phyloP scores from a whole-genome alignment of 148 eudicot genomes.

The Chenopodium suecicum region DNA sequence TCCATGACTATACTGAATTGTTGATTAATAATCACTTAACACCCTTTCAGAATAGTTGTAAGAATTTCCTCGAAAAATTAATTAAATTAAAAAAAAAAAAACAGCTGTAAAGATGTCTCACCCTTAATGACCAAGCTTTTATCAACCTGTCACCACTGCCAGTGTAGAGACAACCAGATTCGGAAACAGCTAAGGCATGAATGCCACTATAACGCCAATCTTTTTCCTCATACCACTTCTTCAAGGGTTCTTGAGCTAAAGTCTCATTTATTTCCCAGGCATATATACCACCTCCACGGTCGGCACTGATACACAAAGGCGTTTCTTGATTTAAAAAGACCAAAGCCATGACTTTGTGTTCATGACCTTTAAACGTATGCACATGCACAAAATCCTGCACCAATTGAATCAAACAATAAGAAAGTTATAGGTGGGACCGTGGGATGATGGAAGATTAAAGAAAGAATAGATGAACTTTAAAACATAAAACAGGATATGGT shows the following conservation, averaged over 20 bases:
- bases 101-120: slow-evolving; percentile 12
- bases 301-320: slow-evolving; percentile 88
- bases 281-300: slow-evolving; percentile 80
- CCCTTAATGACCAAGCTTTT: slow-evolving; percentile 88
- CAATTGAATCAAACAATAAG: not conserved
- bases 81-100: no score
- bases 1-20: not conserved
- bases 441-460: not conserved
- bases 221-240: slow-evolving; percentile 62
- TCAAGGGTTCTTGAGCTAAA: slow-evolving; percentile 57
- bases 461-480: not conserved
- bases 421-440: not conserved
- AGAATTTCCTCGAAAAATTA: no score
- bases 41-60: no score
- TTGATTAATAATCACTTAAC: slow-evolving; percentile 2
- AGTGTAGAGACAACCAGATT: slow-evolving; percentile 63
- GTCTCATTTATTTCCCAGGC: slow-evolving; percentile 57
- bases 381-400: slow-evolving; percentile 68
- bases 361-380: slow-evolving; percentile 85
- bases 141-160: slow-evolving; percentile 88
- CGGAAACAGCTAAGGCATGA: slow-evolving; percentile 78
- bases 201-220: slow-evolving; percentile 98
- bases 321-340: slow-evolving; percentile 55
- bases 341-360: slow-evolving; percentile 74
- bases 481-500: not conserved